Evolutionary conservation across 441 rosid species (phyloP), one percentile per base, ranked within the genome.

Genomic region (Viola pubescens): DNA sequence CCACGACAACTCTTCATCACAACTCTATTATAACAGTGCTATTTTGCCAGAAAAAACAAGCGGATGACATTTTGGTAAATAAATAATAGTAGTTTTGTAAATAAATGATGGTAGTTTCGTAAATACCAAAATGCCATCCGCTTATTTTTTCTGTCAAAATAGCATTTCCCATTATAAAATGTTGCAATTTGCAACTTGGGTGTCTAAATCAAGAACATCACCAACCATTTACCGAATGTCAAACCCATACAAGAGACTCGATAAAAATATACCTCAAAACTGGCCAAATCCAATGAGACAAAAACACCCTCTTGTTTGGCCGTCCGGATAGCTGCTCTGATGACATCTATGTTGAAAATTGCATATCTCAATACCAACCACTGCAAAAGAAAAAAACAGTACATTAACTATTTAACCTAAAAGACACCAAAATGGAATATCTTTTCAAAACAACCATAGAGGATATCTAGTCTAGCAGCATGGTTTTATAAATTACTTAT

Each of bases 231-330:
- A 1, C 1, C 26, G 0, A 0, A 19, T 19, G 26, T 19, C 26
- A 19, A 19, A 19, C 26, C 26, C n/a, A 19, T 1, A 1, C 26
- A 19, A 19, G 26, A 19, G 37, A 11, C n/a, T 37, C 55, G 49
- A 37, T 26, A 6, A 48, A 37, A 11, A 9, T 13, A 56, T 73
- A 90, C 98, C 98, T 92, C 98, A 73, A 92, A 92, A 75, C 98
- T 89, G 51, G 97, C 98, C 72, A 89, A 83, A 79, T 92, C 98
- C 86, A 92, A 70, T 13, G 98, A 89, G 62, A 87, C 79, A 45
- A 59, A 76, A 59, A 92, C 78, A 59, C 87, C 94, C 70, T 88
- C 92, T 75, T 79, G 85, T 75, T 86, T 91, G 73, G 97, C 94
- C 67, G 84, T 68, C 70, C 48, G 64, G 61, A 91, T 78, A 55